Base-by-base conservation (phyloP, 23 red algal species). In the Gracilaria vermiculophylla region DNA sequence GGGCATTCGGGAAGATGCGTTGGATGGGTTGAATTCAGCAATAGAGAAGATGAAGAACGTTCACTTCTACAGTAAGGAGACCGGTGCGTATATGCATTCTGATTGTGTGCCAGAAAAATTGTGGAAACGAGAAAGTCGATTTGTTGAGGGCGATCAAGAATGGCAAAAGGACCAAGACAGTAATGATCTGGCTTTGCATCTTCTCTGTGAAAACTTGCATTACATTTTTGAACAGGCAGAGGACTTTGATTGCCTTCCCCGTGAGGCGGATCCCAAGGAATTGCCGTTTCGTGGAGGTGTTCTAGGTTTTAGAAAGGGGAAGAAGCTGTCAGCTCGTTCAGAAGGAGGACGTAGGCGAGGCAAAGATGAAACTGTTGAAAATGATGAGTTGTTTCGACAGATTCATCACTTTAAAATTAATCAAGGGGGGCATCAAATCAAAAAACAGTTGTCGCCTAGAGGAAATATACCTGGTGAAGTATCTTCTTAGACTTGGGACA, bases 201-300 rank as follows among this genome's bases (percentile, higher is more conserved):
- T 72, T 20, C 32, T 88, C 5, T 57, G 58, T 62, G 84, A 88
- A 17, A 88, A 88, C 69, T 43, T 88, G 31, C 24, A 76, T 17
- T 88, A 49, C 29, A 58, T 53, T 2, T 88, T 88, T 61, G 53
- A 65, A 5, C 62, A 65, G 55, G 24, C 34, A 4, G 70, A 72
- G 20, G 70, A 78, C 84, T 6, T 19, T 23, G 32, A 43, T 7
- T 51, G 3, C 16, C n/a, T 28, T 28, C 9, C 11, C 0, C 13
- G 11, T 17, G 43, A 17, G 69, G 37, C 7, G 13, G 33, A 53
- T 45, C 5, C 74, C 34, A 37, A 28, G 17, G 5, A 28, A 28
- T 48, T 73, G 3, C 62, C 53, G 20, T 65, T 36, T 42, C 84
- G 29, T n/a, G 60, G 47, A 65, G 21, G 32, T 41, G 33, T 72